A percentile compares a stretch with the other conserved stretches of the same genome.
Evolutionary conservation across 2,329 filamentous ascomycete genomes (phyloP).

Genomic region (Diaporthe sp.): DNA sequence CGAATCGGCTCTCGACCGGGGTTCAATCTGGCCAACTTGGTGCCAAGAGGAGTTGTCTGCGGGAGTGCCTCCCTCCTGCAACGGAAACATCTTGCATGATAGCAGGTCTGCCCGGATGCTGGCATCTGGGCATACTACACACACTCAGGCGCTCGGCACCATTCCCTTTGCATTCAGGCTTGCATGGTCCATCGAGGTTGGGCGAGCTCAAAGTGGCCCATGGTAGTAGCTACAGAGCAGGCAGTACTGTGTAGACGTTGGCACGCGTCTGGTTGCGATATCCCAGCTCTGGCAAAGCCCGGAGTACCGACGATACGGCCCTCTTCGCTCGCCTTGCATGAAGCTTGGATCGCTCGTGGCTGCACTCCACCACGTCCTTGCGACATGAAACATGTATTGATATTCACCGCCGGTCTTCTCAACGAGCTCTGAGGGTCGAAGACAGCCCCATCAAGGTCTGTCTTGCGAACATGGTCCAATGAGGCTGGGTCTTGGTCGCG

Average conservation of each 20-base stretch:
- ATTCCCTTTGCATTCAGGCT: not conserved
- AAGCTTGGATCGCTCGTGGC: not conserved
- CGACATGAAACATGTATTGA: constrained; percentile 22
- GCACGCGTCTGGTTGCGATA: not conserved
- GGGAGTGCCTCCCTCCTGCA: constrained; percentile 8
- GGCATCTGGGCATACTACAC: not conserved
- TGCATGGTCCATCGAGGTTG: constrained; percentile 29
- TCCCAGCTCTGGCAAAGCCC: constrained; percentile 5
- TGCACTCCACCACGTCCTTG: constrained; percentile 26
- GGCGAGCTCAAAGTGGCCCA: not conserved
- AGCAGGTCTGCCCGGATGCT: not conserved
- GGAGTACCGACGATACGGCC: constrained; percentile 11
- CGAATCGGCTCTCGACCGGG: constrained; percentile 21
- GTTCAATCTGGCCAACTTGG: not conserved
- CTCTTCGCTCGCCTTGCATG: constrained; percentile 17
- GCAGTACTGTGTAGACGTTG: constrained; percentile 7
- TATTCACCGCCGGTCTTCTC: constrained; percentile 33
- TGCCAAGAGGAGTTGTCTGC: constrained; percentile 17
- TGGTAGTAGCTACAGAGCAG: not conserved
- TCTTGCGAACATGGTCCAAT: constrained; percentile 27
- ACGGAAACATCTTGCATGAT: constrained; percentile 15
- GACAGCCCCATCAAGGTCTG: constrained; percentile 1
- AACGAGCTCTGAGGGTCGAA: constrained; percentile 18
- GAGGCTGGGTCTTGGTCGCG: constrained; percentile 2
- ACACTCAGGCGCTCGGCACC: constrained; percentile 16